These are phyloP conservation scores for Coelastrella sp. DNA, from an alignment of 139 green algal species.

Conservation along the genomic window DNA sequence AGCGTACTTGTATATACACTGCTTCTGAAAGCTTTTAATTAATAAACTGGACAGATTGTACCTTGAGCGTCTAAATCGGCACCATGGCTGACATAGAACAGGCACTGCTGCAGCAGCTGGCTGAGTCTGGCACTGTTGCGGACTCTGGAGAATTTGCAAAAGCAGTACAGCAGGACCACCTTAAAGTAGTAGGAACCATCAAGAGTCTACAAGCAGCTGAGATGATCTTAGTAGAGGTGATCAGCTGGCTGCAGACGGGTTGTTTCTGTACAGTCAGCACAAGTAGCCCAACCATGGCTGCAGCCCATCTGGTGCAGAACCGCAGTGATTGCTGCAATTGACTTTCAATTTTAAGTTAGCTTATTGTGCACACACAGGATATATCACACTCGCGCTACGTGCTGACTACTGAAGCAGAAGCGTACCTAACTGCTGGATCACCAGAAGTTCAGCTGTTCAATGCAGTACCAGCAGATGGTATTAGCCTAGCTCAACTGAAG, in stretches of 20 bases:
- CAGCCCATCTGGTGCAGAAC: not conserved
- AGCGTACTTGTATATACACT: not conserved
- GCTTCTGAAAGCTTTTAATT: not conserved
- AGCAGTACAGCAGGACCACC: conserved; percentile 71
- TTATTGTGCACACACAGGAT: conserved; percentile 63
- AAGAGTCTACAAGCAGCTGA: conserved; percentile 87
- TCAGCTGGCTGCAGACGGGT: not conserved
- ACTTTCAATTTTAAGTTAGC: not conserved
- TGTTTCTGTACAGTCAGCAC: not conserved
- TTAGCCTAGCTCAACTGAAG: conserved; percentile 84
- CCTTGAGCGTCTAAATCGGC: not conserved
- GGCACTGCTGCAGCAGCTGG: conserved; percentile 66
- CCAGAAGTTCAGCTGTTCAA: conserved; percentile 92
- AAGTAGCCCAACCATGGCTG: not conserved
- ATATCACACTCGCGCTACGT: conserved; percentile 73
- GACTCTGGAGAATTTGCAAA: conserved; percentile 81
- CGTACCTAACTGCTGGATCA: conserved; percentile 75
- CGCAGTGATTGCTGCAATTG: not conserved
- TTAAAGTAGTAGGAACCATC: conserved; percentile 83
- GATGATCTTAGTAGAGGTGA: conserved; percentile 83
- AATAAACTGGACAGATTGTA: not conserved
- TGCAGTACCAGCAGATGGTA: conserved; percentile 76
- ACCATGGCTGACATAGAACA: conserved; percentile 63
- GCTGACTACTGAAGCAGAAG: conserved; percentile 84
- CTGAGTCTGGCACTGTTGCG: conserved; percentile 58